Conservation (phyloP, 2,329 filamentous ascomycete species). For the Dactylellina cionopaga region DNA sequence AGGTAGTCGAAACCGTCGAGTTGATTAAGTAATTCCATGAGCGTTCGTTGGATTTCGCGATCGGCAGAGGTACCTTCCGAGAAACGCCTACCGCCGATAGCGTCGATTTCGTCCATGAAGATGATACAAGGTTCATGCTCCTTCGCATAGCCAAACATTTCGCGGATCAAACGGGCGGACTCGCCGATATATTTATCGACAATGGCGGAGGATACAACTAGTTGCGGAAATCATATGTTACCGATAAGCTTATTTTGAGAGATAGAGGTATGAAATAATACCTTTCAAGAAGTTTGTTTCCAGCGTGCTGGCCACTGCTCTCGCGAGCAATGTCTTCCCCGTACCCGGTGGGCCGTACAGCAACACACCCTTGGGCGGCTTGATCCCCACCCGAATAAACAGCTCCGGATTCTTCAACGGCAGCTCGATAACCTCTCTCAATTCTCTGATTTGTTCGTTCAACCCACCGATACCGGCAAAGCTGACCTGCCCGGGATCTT, state of each 20-base stretch:
- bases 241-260: constrained; percentile 7
- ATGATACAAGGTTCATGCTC: constrained; percentile 99
- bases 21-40: constrained; percentile 99
- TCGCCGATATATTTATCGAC: constrained; percentile 99
- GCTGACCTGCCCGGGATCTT: constrained; percentile 96
- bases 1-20: constrained; percentile 99
- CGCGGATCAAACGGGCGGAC: constrained; percentile 93
- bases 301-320: constrained; percentile 93
- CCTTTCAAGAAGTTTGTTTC: constrained; percentile 99
- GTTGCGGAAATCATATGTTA: no score
- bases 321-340: constrained; percentile 91
- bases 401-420: constrained; percentile 98
- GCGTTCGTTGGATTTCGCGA: constrained; percentile 95
- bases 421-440: constrained; percentile 96
- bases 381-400: constrained; percentile 96
- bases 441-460: constrained; percentile 97
- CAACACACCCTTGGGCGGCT: constrained; percentile 95
- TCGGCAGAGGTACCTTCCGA: constrained; percentile 97
- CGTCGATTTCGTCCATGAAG: constrained; percentile 99
- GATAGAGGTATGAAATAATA: constrained; percentile 60
- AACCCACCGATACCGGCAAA: constrained; percentile 97
- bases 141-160: constrained; percentile 99
- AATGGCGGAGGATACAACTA: constrained; percentile 98
- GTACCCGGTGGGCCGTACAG: constrained; percentile 96
- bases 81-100: constrained; percentile 95